Evolutionary conservation across 148 eudicot species (phyloP).

Genomic region (Nyssa sinensis): DNA sequence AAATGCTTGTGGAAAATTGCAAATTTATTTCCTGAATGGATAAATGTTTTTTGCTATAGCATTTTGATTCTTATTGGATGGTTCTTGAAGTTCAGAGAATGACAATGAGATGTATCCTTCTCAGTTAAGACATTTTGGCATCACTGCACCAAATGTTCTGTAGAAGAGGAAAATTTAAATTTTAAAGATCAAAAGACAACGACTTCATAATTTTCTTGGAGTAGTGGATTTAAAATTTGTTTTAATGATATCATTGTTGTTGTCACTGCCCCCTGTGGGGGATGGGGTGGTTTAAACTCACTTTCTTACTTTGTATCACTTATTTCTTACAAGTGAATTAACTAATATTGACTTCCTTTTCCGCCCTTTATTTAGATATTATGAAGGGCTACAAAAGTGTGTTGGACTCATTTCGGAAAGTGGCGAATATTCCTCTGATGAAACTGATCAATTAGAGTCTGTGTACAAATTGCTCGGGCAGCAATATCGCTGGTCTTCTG

Average conservation of each 20-base stretch:
- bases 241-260: too few species aligned
- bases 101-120: too few species aligned
- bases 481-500: conserved; percentile 83
- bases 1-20: too few species aligned
- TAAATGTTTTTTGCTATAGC: too few species aligned
- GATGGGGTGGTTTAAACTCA: background rate
- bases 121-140: background rate
- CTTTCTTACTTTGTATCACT: background rate
- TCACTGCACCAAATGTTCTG: background rate
- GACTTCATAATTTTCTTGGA: background rate
- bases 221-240: background rate
- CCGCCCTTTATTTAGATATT: conserved; percentile 51
- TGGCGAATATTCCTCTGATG: conserved; percentile 60
- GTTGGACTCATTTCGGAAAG: conserved; percentile 63
- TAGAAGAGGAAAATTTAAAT: background rate
- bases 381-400: conserved; percentile 95
- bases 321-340: background rate
- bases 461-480: conserved; percentile 73
- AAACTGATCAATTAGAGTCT: conserved; percentile 62
- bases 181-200: background rate
- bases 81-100: too few species aligned
- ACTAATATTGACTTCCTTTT: background rate
- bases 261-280: background rate
- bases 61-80: too few species aligned
- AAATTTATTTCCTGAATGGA: too few species aligned